A percentile compares a stretch with the other conserved stretches of the same genome.
Conservation (phyloP, 495 filamentous ascomycete species). For the Hyaloscypha hepaticicola region DNA sequence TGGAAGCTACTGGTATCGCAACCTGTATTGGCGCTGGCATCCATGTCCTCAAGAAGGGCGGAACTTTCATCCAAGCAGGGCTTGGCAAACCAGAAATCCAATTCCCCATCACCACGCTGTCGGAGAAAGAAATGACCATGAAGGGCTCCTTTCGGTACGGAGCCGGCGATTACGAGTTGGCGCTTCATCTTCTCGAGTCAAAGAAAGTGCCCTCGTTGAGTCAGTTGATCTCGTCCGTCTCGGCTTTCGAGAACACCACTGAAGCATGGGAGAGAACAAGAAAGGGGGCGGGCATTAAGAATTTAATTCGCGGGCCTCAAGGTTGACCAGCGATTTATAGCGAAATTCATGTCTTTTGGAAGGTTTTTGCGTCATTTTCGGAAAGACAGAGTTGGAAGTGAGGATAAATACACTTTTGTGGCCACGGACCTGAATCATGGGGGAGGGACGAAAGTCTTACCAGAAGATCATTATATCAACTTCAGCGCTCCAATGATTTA, state of each 20-base stretch:
- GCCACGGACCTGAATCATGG: too few species aligned
- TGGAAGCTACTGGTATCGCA: constrained; percentile 58
- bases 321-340: constrained; percentile 34
- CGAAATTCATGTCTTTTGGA: not conserved
- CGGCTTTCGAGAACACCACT: constrained; percentile 69
- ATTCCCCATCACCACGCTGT: constrained; percentile 77
- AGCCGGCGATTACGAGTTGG: constrained; percentile 73
- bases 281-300: constrained; percentile 79
- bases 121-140: constrained; percentile 74
- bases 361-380: not conserved
- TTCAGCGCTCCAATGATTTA: too few species aligned
- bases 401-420: too few species aligned
- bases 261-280: constrained; percentile 76
- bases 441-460: too few species aligned
- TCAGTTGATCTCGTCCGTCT: constrained; percentile 63
- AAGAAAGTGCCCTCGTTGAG: constrained; percentile 69
- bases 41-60: constrained; percentile 50
- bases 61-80: constrained; percentile 60
- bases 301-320: constrained; percentile 68
- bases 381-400: too few species aligned
- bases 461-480: too few species aligned
- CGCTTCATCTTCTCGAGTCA: constrained; percentile 64
- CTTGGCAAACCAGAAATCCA: constrained; percentile 44
- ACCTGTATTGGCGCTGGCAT: constrained; percentile 53
- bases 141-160: constrained; percentile 81